Conservation (phyloP, 371 early-diverging fungal genomes). For the Dipsacomyces acuminosporus region DNA sequence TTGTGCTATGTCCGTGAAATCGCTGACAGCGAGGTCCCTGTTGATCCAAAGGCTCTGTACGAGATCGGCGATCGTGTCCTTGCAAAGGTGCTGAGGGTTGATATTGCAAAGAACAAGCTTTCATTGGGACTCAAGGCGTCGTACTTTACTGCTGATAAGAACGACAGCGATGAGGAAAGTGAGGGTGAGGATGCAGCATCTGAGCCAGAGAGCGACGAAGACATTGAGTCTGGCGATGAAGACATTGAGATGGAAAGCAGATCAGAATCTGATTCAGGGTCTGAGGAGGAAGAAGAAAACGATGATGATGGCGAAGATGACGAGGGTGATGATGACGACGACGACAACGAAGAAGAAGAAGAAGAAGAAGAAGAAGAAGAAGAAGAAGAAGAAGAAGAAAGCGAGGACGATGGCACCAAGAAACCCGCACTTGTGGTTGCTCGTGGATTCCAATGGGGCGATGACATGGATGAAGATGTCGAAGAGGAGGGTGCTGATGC, state of each 20-base stretch:
- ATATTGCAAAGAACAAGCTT: constrained; percentile 57
- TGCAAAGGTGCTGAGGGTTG: constrained; percentile 62
- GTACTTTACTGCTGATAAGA: constrained; percentile 55
- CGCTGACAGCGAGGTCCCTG: constrained; percentile 49
- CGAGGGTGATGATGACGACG: constrained; percentile 44
- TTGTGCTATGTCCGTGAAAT: constrained; percentile 70
- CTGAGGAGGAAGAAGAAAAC: constrained; percentile 42
- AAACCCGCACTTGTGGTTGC: constrained; percentile 19
- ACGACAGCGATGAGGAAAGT: constrained; percentile 47
- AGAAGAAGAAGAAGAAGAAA: too few relatives aligned
- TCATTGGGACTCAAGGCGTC: constrained; percentile 72
- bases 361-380: neutral
- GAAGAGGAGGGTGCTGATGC: constrained; percentile 20
- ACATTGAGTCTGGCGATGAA: constrained; percentile 15
- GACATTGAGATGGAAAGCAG: constrained; percentile 48
- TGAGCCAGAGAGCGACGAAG: constrained; percentile 20
- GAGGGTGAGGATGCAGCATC: constrained; percentile 47
- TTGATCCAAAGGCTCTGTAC: constrained; percentile 49
- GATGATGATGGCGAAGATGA: constrained; percentile 41
- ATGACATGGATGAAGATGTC: constrained; percentile 35
- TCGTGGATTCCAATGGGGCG: constrained; percentile 47
- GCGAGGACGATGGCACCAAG: constrained; percentile 1
- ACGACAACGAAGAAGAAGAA: constrained; percentile 5
- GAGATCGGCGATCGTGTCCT: constrained; percentile 69
- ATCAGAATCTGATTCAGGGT: too few relatives aligned